Evolutionary conservation across 495 filamentous ascomycete species (phyloP).

Genomic region (Cryomyces minteri): DNA sequence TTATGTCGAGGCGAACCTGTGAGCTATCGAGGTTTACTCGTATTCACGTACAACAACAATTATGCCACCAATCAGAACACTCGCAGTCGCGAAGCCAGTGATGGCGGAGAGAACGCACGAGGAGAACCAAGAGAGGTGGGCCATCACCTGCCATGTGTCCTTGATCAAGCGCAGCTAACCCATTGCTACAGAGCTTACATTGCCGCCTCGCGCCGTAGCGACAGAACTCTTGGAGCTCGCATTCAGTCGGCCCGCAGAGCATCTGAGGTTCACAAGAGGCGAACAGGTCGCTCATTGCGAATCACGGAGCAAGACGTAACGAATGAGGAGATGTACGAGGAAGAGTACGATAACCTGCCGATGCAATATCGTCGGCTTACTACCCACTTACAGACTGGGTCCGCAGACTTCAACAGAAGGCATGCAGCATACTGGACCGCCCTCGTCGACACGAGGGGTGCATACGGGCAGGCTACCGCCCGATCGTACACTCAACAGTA

Average conservation of each 20-base stretch:
- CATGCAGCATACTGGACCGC: conserved; percentile 39
- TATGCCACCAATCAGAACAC: conserved; percentile 25
- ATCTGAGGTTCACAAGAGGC: conserved; percentile 74
- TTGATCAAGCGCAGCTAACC: conserved; percentile 1
- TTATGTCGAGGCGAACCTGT: too few relatives aligned
- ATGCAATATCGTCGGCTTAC: conserved; percentile 33
- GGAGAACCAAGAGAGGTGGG: conserved; percentile 78
- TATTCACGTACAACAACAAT: too few relatives aligned
- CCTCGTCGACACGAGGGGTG: conserved; percentile 36
- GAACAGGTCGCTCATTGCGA: conserved; percentile 68
- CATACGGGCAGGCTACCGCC: conserved; percentile 15
- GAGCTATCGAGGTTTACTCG: too few relatives aligned
- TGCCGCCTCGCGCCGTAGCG: conserved; percentile 78
- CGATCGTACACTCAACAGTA: conserved; percentile 27
- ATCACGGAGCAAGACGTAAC: conserved; percentile 78
- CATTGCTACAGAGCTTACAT: conserved; percentile 56
- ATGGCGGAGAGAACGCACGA: conserved; percentile 61
- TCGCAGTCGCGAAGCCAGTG: conserved; percentile 25
- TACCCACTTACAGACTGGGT: conserved; percentile 34
- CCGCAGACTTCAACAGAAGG: conserved; percentile 35
- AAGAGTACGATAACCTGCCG: conserved; percentile 57
- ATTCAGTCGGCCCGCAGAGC: conserved; percentile 76
- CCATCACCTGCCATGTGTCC: background rate
- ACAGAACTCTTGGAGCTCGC: conserved; percentile 76
- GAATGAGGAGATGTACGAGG: conserved; percentile 95